These are phyloP conservation scores for Euphorbia schlechtendalii DNA, from an alignment of 441 rosid species.

Conservation along the genomic window DNA sequence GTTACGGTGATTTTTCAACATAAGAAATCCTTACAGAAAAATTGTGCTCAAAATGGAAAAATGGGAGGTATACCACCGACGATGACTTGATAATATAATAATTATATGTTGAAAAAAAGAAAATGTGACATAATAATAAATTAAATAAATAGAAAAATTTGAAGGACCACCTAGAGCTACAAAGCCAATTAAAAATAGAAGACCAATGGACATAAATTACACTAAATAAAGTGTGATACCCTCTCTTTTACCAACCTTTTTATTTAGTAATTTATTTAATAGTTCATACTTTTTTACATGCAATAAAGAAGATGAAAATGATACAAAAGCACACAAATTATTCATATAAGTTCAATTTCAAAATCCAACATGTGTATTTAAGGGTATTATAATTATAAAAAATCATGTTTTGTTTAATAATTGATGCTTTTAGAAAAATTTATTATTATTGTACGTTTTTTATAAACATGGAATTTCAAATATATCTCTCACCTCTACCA, in stretches of 20 bases:
- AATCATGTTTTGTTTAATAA: not conserved
- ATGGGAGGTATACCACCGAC: not conserved
- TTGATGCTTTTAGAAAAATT: too few species aligned
- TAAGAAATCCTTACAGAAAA: too few species aligned
- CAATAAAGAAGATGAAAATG: not conserved
- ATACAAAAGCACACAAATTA: not conserved
- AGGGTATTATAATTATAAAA: not conserved
- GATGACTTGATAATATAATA: not conserved
- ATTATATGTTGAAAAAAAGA: not conserved
- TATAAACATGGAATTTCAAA: too few species aligned
- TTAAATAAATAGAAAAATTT: not conserved
- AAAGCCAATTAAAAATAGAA: too few species aligned
- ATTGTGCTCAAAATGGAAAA: not conserved
- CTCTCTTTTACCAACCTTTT: not conserved
- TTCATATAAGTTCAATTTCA: not conserved
- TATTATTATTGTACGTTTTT: too few species aligned
- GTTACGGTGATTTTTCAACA: too few species aligned
- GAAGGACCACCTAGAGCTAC: conserved; percentile 1
- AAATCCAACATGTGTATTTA: not conserved
- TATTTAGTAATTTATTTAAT: not conserved
- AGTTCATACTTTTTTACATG: not conserved
- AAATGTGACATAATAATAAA: not conserved
- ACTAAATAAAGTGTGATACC: not conserved
- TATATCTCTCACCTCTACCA: too few species aligned
- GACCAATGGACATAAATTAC: not conserved